phyloP scores from a whole-genome alignment of 1,139 yeast genomes.

The Protomyces arabidopsidicola region DNA sequence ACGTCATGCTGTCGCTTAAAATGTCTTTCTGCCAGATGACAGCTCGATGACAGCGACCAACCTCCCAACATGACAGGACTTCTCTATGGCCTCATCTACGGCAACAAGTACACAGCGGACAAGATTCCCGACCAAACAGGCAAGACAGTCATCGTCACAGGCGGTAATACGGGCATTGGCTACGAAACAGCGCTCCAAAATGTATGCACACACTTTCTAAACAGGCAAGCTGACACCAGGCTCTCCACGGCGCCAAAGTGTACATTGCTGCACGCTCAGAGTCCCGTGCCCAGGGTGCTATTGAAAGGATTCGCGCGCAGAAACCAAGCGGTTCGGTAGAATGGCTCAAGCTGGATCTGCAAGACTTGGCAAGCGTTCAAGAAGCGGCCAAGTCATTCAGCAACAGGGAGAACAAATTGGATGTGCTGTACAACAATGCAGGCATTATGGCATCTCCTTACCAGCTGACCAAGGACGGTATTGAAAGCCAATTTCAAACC shows the following conservation, averaged over 20 bases:
- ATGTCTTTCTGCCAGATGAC: neutral
- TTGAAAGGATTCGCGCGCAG: conserved; percentile 37
- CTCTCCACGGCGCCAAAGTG: conserved; percentile 45
- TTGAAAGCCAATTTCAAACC: conserved; percentile 62
- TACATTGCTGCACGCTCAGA: conserved; percentile 45
- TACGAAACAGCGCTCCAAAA: conserved; percentile 30
- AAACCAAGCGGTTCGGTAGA: conserved; percentile 35
- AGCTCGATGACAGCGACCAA: neutral
- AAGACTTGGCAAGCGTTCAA: conserved; percentile 41
- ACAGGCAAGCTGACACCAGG: neutral
- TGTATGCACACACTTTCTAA: conserved; percentile 1
- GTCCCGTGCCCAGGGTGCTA: conserved; percentile 41
- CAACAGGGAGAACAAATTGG: conserved; percentile 30
- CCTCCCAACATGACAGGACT: conserved; percentile 11
- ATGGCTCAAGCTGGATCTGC: conserved; percentile 42
- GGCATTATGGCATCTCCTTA: conserved; percentile 31
- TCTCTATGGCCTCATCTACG: conserved; percentile 27
- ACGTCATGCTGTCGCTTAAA: neutral
- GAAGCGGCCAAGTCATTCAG: conserved; percentile 30
- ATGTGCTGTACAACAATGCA: conserved; percentile 34
- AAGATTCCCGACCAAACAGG: conserved; percentile 48
- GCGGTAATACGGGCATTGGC: conserved; percentile 33
- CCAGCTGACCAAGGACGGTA: conserved; percentile 33
- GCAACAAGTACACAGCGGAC: conserved; percentile 40
- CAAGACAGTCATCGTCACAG: conserved; percentile 36